phyloP scores from a whole-genome alignment of 208 protist genomes.

The Acanthamoeba pearcei region DNA sequence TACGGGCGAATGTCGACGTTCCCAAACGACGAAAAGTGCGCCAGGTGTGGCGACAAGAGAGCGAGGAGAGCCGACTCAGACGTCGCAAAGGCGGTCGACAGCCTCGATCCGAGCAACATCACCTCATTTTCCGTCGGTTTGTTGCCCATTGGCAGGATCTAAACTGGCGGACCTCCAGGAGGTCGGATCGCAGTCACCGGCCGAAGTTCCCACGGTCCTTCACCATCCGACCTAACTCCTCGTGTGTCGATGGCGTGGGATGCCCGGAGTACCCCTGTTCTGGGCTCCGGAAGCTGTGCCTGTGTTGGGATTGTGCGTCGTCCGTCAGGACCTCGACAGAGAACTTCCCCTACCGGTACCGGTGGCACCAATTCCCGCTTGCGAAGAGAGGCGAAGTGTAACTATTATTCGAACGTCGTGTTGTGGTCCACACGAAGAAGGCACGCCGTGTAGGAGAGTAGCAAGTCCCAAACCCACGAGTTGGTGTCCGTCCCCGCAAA shows the following conservation, averaged over 20 bases:
- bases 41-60: neutral
- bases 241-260: neutral
- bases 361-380: no score
- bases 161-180: neutral
- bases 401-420: no score
- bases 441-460: neutral
- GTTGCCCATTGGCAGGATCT: neutral
- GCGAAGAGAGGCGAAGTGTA: neutral
- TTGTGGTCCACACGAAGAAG: no score
- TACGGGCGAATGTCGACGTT: neutral
- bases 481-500: neutral
- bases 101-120: neutral
- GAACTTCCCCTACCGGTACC: no score
- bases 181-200: neutral
- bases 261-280: neutral
- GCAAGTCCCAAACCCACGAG: neutral
- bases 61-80: no score
- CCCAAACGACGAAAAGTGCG: neutral
- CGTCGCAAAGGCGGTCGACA: neutral
- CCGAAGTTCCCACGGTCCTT: neutral
- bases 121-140: conserved; percentile 19
- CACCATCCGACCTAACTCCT: neutral
- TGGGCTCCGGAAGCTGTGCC: neutral
- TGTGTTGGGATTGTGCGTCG: neutral
- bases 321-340: neutral